Conservation (phyloP, 108 stramenopile species). For the Cyclotella choctawhatcheeana region DNA sequence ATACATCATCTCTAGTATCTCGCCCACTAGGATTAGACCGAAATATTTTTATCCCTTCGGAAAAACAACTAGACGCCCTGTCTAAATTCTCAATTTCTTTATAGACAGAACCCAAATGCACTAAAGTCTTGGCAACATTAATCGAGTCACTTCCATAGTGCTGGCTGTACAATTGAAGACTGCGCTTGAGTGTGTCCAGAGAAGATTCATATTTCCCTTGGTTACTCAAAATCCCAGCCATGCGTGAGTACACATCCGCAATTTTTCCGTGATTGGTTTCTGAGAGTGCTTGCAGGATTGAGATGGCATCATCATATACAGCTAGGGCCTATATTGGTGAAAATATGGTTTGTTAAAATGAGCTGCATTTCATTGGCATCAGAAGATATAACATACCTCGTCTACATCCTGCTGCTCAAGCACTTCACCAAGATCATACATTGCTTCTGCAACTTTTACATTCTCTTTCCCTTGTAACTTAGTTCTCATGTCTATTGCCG, state of each 20-base stretch:
- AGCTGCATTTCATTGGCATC: no score
- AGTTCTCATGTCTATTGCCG: constrained; percentile 40
- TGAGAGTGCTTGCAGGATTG: constrained; percentile 26
- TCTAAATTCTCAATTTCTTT: constrained; percentile 65
- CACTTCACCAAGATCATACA: constrained; percentile 41
- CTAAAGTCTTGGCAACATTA: constrained; percentile 66
- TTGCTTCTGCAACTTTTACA: constrained; percentile 42
- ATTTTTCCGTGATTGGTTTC: constrained; percentile 21
- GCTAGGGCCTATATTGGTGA: constrained; percentile 48
- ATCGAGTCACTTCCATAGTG: constrained; percentile 58
- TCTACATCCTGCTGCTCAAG: constrained; percentile 43
- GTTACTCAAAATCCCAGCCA: constrained; percentile 40
- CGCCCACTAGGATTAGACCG: constrained; percentile 47
- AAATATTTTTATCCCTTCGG: constrained; percentile 64
- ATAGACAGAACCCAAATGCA: constrained; percentile 65
- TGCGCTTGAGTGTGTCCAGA: constrained; percentile 64
- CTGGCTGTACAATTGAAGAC: constrained; percentile 63
- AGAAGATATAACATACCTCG: constrained; percentile 38
- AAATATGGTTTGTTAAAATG: no score
- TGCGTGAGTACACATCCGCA: constrained; percentile 23
- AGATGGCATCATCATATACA: constrained; percentile 42
- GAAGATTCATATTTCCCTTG: constrained; percentile 57
- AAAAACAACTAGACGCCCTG: constrained; percentile 65
- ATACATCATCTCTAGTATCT: constrained; percentile 55
- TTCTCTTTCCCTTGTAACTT: constrained; percentile 31